A percentile compares a stretch with the other conserved stretches of the same genome.
These are phyloP conservation scores for Tetrapisispora namnaoensis DNA, from an alignment of 805 yeast genomes.

Conservation along the genomic window DNA sequence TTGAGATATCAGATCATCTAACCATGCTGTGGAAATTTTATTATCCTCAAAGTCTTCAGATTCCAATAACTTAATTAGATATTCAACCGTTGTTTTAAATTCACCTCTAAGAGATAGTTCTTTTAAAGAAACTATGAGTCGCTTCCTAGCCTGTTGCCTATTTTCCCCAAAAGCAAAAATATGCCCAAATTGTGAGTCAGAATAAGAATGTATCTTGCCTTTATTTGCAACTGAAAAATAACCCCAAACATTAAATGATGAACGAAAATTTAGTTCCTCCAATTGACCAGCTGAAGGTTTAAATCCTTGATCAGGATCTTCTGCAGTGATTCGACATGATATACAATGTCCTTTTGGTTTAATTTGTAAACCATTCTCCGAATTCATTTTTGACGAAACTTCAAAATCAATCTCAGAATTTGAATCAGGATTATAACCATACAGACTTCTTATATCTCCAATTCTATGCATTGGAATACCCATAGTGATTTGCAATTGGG, in stretches of 20 bases:
- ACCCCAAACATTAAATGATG: conserved; percentile 98
- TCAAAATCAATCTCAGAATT: conserved; percentile 85
- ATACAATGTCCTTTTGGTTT: conserved; percentile 97
- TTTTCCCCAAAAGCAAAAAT: conserved; percentile 98
- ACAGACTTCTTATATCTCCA: conserved; percentile 80
- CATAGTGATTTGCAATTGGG: conserved; percentile 98
- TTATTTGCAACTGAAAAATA: conserved; percentile 94
- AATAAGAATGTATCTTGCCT: conserved; percentile 94
- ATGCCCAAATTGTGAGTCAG: conserved; percentile 98
- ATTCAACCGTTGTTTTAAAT: conserved; percentile 95
- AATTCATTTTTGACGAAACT: conserved; percentile 61
- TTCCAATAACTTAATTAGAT: conserved; percentile 86
- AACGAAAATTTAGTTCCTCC: conserved; percentile 93
- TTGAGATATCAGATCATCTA: conserved; percentile 88
- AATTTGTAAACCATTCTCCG: conserved; percentile 78
- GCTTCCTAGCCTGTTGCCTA: conserved; percentile 94
- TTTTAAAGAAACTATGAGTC: conserved; percentile 96
- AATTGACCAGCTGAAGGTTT: conserved; percentile 96
- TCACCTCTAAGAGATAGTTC: conserved; percentile 97
- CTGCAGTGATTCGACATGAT: conserved; percentile 97
- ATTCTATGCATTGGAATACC: conserved; percentile 96
- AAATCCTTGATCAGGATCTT: conserved; percentile 99
- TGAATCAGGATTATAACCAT: conserved; percentile 94
- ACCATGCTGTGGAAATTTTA: conserved; percentile 97
- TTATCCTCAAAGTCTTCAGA: conserved; percentile 94